Conservation (phyloP, 345 rosid genomes). For the Clausena lansium region DNA sequence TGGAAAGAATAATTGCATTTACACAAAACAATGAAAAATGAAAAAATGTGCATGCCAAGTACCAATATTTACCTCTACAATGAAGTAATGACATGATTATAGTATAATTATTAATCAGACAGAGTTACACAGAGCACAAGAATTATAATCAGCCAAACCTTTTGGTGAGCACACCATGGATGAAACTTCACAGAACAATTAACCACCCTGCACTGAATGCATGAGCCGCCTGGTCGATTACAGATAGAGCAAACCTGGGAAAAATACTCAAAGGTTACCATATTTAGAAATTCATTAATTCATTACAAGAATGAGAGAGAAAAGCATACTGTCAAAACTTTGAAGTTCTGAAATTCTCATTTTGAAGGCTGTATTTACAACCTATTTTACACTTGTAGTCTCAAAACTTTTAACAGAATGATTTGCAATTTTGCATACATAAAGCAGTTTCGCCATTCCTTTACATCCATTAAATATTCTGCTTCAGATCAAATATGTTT, state of each 20-base stretch:
- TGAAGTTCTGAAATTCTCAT: background rate
- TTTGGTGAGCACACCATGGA: constrained; percentile 61
- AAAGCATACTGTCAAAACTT: background rate
- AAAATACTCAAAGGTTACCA: background rate
- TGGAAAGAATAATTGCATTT: background rate
- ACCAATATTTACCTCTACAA: background rate
- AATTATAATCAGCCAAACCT: constrained; percentile 26
- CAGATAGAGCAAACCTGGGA: constrained; percentile 48
- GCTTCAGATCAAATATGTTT: background rate
- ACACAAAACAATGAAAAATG: background rate
- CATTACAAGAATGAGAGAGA: background rate
- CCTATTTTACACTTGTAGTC: background rate
- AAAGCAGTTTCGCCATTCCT: background rate
- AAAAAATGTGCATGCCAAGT: background rate
- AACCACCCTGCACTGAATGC: constrained; percentile 45
- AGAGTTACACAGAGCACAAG: background rate
- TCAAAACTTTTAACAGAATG: background rate
- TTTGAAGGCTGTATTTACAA: background rate
- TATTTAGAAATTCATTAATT: background rate
- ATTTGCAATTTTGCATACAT: background rate
- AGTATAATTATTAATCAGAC: background rate
- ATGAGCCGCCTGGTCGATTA: constrained; percentile 46
- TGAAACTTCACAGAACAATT: constrained; percentile 44
- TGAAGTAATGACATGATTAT: background rate
- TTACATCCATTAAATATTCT: background rate